Percentiles rank a stretch among this genome's conserved stretches.
Conservation (phyloP, 441 rosid genomes). For the Dalechampia spathulata region DNA sequence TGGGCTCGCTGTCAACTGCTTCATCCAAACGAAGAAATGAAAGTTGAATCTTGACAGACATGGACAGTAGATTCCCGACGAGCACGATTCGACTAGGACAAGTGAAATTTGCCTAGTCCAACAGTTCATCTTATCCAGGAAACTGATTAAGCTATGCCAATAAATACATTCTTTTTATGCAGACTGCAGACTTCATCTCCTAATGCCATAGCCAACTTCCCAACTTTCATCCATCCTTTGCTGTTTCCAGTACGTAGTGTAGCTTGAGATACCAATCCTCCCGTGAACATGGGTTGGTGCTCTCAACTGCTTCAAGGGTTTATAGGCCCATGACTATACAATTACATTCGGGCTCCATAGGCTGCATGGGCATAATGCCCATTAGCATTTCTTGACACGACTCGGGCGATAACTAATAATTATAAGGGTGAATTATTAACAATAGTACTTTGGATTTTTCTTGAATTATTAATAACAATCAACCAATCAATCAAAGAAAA, state of each 20-base stretch:
- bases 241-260: slow-evolving; percentile 12
- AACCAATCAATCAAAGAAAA: neutral
- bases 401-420: too few relatives aligned
- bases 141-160: slow-evolving; percentile 15
- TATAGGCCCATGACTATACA: slow-evolving; percentile 16
- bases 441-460: neutral
- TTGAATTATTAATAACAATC: neutral
- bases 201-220: slow-evolving; percentile 12
- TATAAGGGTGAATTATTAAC: too few relatives aligned
- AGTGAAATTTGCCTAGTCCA: slow-evolving; percentile 12
- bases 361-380: too few relatives aligned
- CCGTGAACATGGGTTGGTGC: slow-evolving; percentile 7
- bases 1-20: slow-evolving; percentile 72
- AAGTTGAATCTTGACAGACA: slow-evolving; percentile 62
- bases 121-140: slow-evolving; percentile 12
- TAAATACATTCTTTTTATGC: slow-evolving; percentile 15
- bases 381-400: too few relatives aligned
- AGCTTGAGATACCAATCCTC: slow-evolving; percentile 19
- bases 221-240: slow-evolving; percentile 2
- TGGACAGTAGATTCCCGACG: slow-evolving; percentile 86
- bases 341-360: too few relatives aligned
- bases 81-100: slow-evolving; percentile 49
- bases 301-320: slow-evolving; percentile 11
- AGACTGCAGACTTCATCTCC: slow-evolving; percentile 12
- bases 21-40: slow-evolving; percentile 75